phyloP scores from a whole-genome alignment of 2,329 filamentous ascomycete species.

The Helotiales sp. region DNA sequence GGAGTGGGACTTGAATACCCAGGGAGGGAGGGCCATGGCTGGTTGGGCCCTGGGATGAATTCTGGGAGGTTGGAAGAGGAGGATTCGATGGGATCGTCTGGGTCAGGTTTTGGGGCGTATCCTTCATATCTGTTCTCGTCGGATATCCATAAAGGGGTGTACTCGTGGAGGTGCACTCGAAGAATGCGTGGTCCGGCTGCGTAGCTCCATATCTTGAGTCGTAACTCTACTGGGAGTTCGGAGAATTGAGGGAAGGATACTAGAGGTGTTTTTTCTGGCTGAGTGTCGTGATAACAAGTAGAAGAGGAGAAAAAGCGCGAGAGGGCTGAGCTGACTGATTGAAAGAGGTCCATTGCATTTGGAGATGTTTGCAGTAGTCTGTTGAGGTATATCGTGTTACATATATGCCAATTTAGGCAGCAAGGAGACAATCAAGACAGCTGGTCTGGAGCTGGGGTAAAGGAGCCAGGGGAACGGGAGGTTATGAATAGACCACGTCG shows the following conservation, averaged over 20 bases:
- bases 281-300: not conserved
- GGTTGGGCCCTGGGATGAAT: not conserved
- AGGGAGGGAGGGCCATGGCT: not conserved
- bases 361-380: not conserved
- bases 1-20: not conserved
- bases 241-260: not conserved
- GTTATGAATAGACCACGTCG: not conserved
- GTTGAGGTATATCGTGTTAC: not conserved
- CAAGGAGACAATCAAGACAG: not conserved
- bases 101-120: not conserved
- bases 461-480: not conserved
- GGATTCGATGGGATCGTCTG: not conserved
- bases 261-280: not conserved
- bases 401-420: not conserved
- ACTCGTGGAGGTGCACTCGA: not conserved
- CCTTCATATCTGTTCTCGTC: not conserved
- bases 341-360: not conserved
- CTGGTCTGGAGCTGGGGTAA: not conserved
- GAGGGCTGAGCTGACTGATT: not conserved
- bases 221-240: not conserved
- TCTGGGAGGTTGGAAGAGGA: not conserved
- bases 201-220: constrained; percentile 6
- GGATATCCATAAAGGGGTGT: not conserved
- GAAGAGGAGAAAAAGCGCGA: not conserved
- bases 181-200: not conserved